Evolutionary conservation across 2,329 filamentous ascomycete genomes (phyloP).

Genomic region (Fusarium verticillioides): DNA sequence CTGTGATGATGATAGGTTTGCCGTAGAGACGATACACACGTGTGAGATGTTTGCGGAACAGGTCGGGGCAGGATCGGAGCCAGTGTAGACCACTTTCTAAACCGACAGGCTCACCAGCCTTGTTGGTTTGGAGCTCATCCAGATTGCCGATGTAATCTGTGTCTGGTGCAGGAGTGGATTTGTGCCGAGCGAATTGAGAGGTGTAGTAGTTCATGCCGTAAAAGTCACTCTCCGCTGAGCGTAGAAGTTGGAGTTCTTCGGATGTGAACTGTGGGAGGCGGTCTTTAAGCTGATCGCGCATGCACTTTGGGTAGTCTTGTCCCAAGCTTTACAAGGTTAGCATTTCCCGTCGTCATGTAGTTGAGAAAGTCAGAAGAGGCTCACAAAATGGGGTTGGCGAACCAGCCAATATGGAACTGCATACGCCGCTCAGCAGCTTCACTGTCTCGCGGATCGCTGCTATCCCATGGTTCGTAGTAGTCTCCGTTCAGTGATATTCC

Average conservation of each 20-base stretch:
- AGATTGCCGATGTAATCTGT: constrained; percentile 27
- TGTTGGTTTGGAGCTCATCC: constrained; percentile 25
- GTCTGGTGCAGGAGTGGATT: neutral
- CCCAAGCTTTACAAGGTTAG: constrained; percentile 29
- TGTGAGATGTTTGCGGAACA: constrained; percentile 30
- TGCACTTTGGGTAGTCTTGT: constrained; percentile 50
- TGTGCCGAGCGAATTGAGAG: constrained; percentile 24
- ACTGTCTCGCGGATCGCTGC: constrained; percentile 34
- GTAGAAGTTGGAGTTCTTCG: constrained; percentile 42
- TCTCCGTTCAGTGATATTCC: constrained; percentile 53
- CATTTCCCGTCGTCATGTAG: no score
- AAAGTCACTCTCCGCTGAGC: constrained; percentile 36
- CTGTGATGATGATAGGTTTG: constrained; percentile 28
- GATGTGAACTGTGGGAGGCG: constrained; percentile 47
- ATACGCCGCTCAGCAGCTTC: constrained; percentile 50
- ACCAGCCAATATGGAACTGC: constrained; percentile 55
- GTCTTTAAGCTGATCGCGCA: constrained; percentile 49
- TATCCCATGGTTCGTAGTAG: constrained; percentile 52
- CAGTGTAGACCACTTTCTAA: constrained; percentile 18
- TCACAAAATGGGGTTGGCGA: constrained; percentile 52
- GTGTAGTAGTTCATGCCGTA: constrained; percentile 39
- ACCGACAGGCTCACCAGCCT: neutral
- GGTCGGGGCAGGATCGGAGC: constrained; percentile 19
- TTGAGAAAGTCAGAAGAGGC: no score
- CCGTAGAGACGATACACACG: constrained; percentile 23